Evolutionary conservation across 1,284 basidiomycete species (phyloP).

Genomic region (Calocybe gambosa): DNA sequence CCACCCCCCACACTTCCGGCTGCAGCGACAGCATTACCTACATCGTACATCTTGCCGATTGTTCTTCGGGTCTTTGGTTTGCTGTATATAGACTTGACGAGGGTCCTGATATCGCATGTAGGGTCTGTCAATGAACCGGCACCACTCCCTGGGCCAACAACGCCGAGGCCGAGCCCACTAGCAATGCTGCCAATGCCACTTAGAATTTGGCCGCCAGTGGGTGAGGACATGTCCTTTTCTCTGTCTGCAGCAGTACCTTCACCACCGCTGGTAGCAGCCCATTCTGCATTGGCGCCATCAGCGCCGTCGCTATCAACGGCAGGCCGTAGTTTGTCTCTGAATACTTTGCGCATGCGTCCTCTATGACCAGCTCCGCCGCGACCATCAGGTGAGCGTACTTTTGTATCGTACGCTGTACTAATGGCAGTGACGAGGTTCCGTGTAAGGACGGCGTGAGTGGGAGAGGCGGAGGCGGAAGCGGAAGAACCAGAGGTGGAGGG

Average conservation of each 20-base stretch:
- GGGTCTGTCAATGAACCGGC: slow-evolving; percentile 35
- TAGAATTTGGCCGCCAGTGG: slow-evolving; percentile 25
- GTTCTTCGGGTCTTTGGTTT: neutral
- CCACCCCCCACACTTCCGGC: neutral
- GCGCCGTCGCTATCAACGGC: slow-evolving; percentile 18
- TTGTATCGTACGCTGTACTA: slow-evolving; percentile 45
- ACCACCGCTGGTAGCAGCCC: slow-evolving; percentile 12
- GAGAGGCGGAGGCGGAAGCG: slow-evolving; percentile 6
- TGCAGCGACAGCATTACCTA: neutral
- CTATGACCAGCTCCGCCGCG: slow-evolving; percentile 49
- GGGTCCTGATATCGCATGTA: slow-evolving; percentile 38
- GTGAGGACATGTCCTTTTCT: slow-evolving; percentile 9
- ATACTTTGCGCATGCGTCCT: slow-evolving; percentile 30
- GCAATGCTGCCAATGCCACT: slow-evolving; percentile 32
- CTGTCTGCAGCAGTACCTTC: slow-evolving; percentile 8
- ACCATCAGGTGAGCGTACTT: slow-evolving; percentile 44
- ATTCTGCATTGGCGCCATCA: slow-evolving; percentile 2
- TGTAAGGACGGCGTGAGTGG: slow-evolving; percentile 30
- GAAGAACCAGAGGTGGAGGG: slow-evolving; percentile 11
- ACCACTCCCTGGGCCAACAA: slow-evolving; percentile 20
- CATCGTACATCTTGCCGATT: neutral
- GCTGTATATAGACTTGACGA: slow-evolving; percentile 25
- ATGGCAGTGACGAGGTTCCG: slow-evolving; percentile 45
- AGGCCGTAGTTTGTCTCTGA: slow-evolving; percentile 31
- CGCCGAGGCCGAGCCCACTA: slow-evolving; percentile 32